These are phyloP conservation scores for Helicocarpus griseus DNA, from an alignment of 2,329 filamentous ascomycete species.

Conservation along the genomic window DNA sequence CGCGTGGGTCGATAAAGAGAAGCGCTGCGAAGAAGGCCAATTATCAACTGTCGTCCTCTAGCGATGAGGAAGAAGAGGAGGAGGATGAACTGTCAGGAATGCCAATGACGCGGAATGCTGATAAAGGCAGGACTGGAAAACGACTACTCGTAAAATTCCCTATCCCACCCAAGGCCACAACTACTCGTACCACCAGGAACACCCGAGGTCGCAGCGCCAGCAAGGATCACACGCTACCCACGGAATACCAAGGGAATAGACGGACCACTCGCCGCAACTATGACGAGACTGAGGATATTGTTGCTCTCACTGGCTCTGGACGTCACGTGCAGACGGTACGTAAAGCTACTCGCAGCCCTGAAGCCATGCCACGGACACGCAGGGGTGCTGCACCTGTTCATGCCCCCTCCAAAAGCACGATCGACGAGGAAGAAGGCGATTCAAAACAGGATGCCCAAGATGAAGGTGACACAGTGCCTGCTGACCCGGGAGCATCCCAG, in stretches of 20 bases:
- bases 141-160: not conserved
- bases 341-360: constrained; percentile 44
- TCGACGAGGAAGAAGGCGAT: constrained; percentile 45
- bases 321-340: constrained; percentile 46
- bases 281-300: constrained; percentile 46
- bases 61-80: constrained; percentile 25
- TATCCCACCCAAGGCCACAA: constrained; percentile 10
- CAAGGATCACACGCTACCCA: constrained; percentile 4
- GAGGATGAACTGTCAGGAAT: constrained; percentile 17
- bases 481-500: constrained; percentile 23
- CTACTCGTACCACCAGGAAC: constrained; percentile 15
- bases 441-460: constrained; percentile 19
- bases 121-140: constrained; percentile 16
- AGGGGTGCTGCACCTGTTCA: constrained; percentile 13
- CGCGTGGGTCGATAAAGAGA: constrained; percentile 48
- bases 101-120: constrained; percentile 14
- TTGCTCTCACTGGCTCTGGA: constrained; percentile 51
- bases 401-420: constrained; percentile 35
- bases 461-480: constrained; percentile 15
- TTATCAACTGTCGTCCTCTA: constrained; percentile 46
- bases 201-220: constrained; percentile 24
- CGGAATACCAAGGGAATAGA: constrained; percentile 24
- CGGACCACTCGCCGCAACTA: constrained; percentile 52
- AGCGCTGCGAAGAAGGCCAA: constrained; percentile 45
- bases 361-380: constrained; percentile 6